Conservation (phyloP, 306 rosid genomes). For the Sphenostylis stenocarpa region DNA sequence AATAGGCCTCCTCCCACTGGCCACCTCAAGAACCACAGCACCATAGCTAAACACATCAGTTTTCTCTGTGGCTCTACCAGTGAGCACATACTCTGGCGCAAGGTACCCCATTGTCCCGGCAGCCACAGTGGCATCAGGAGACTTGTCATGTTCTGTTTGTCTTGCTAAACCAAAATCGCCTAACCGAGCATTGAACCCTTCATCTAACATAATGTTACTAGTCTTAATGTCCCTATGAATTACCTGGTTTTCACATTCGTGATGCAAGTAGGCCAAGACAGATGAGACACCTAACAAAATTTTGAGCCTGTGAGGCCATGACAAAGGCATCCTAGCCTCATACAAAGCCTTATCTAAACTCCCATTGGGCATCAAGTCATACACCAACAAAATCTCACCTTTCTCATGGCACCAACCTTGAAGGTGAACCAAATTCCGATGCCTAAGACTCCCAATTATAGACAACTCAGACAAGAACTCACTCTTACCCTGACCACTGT, state of each 20-base stretch:
- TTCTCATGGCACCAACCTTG: conserved; percentile 93
- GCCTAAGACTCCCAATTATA: conserved; percentile 82
- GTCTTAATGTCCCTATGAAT: conserved; percentile 83
- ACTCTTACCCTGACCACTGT: conserved; percentile 65
- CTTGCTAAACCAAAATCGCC: conserved; percentile 89
- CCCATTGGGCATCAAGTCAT: conserved; percentile 90
- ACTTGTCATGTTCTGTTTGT: conserved; percentile 84
- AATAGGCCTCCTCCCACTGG: conserved; percentile 82
- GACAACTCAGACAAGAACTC: conserved; percentile 85
- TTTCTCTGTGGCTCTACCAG: conserved; percentile 81
- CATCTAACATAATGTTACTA: conserved; percentile 86
- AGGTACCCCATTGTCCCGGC: conserved; percentile 96
- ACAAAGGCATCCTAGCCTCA: conserved; percentile 62
- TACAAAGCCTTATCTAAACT: conserved; percentile 83
- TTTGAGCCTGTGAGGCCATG: conserved; percentile 72
- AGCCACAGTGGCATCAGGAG: conserved; percentile 88
- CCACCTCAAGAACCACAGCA: conserved; percentile 87
- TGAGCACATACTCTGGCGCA: conserved; percentile 86
- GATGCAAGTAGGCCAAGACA: conserved; percentile 80
- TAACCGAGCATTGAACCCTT: conserved; percentile 77
- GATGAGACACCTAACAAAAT: conserved; percentile 81
- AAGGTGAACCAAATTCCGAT: conserved; percentile 76
- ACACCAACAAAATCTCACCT: conserved; percentile 79
- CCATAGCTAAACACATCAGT: conserved; percentile 89
- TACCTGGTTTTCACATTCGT: conserved; percentile 89